Percentiles rank a stretch among this genome's conserved stretches.
These are phyloP conservation scores for Astrephomene gubernaculifera DNA, from an alignment of 139 green algal genomes.

Conservation along the genomic window DNA sequence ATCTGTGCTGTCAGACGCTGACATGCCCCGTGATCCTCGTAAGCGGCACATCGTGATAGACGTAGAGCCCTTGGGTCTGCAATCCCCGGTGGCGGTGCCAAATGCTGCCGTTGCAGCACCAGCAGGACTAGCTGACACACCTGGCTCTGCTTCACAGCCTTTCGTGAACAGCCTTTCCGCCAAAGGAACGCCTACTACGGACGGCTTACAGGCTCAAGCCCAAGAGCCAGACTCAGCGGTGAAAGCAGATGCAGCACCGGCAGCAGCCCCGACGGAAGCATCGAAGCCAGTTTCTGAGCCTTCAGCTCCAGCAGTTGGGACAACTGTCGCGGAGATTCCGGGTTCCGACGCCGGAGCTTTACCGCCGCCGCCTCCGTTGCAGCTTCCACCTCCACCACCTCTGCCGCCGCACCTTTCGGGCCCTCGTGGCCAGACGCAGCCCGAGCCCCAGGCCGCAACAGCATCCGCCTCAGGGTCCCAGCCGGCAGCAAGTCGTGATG, in stretches of 20 bases:
- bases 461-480: background rate
- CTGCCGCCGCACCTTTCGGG: conserved; percentile 20
- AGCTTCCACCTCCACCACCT: conserved; percentile 1
- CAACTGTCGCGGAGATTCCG: background rate
- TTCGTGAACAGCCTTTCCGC: too few relatives aligned
- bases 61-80: too few relatives aligned
- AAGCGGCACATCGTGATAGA: too few relatives aligned
- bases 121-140: too few relatives aligned
- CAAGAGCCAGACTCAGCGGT: background rate
- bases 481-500: background rate
- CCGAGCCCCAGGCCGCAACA: background rate
- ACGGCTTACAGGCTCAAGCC: too few relatives aligned
- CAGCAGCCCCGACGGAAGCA: background rate
- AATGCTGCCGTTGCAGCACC: too few relatives aligned
- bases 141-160: too few relatives aligned
- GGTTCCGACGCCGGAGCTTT: background rate
- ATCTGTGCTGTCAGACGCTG: background rate
- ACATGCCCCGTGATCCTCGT: conserved; percentile 24
- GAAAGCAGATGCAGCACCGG: background rate
- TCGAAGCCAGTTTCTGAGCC: background rate
- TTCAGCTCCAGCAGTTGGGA: background rate
- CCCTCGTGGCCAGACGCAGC: background rate
- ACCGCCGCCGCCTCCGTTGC: conserved; percentile 19
- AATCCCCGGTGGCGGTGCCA: too few relatives aligned
- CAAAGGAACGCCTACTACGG: too few relatives aligned